Base-by-base conservation (phyloP, 139 green algal genomes). In the Micractinium sp. region DNA sequence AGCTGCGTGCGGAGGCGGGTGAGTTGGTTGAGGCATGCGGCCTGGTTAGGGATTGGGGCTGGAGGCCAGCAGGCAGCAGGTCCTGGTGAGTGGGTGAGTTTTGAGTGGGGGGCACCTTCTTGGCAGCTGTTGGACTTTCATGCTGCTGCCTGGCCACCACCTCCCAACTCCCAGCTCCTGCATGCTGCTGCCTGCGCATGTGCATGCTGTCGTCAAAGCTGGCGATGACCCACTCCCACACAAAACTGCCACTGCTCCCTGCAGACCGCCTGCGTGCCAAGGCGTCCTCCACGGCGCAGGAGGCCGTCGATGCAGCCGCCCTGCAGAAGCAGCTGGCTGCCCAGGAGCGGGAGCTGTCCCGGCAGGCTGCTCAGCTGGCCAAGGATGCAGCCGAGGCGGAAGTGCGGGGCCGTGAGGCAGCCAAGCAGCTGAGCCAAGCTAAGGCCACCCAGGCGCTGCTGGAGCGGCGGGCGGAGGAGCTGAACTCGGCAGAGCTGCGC, bases 271-370 rank as follows among this genome's bases (percentile, higher is more conserved):
- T 89, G 81, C 77, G 85, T 4, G 41, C 35, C 75, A 91, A 91
- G 77, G 82, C 88, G 0, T 67, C 88, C 1, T 20, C 88, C 7
- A 33, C 67, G 23, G 69, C 80, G 3, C 60, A 74, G 4, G 88
- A 91, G 67, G 63, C 83, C 1, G 39, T 47, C 7, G 82, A 89
- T n/a, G 47, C 35, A 9, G 88, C 82, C 0, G 36, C 63, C n/a
- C 77, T 91, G 82, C 88, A 91, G 77, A 89, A 89, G 78, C 82
- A 91, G 82, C 38, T 91, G 41, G 23, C 82, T 0, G 82, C 88
- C 63, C 84, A 84, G 73, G 88, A 91, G 63, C 76, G 88, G 15
- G 88, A 91, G 88, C 88, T 91, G 63, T 71, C 88, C 0, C 77
- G 41, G n/a, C 76, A 89, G 53, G 88, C 63, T 0, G 73, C 83